Evolutionary conservation across 331 rosid species (phyloP).

Genomic region (Malus hybrid): DNA sequence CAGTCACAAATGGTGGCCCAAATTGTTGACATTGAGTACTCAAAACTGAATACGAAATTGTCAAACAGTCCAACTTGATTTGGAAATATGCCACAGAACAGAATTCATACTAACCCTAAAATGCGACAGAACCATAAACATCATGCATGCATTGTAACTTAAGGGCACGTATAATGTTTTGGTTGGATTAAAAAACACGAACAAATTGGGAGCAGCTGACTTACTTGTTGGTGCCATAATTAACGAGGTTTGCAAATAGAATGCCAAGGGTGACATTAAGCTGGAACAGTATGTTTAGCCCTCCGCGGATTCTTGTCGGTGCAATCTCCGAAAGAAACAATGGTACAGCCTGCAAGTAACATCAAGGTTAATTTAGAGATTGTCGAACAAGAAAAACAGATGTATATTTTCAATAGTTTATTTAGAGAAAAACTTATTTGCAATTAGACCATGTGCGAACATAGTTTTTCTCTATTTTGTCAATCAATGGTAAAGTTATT

Average conservation of each 20-base stretch:
- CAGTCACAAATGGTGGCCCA: background rate
- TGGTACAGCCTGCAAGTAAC: slow-evolving; percentile 65
- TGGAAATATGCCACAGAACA: background rate
- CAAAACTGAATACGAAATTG: background rate
- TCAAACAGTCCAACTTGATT: background rate
- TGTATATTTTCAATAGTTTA: background rate
- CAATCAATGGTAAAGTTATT: background rate
- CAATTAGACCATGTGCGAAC: background rate
- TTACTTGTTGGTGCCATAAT: slow-evolving; percentile 60
- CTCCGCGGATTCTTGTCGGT: slow-evolving; percentile 91
- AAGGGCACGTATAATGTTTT: background rate
- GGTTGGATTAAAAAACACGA: background rate
- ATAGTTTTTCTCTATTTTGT: background rate
- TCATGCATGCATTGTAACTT: background rate
- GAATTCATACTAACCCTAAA: background rate
- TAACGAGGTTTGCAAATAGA: slow-evolving; percentile 63
- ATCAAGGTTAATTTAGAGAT: background rate
- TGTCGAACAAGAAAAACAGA: background rate
- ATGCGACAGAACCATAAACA: background rate
- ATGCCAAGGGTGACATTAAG: slow-evolving; percentile 72
- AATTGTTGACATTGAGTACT: background rate
- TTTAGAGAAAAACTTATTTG: background rate
- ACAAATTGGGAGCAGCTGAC: slow-evolving; percentile 7
- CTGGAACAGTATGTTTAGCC: slow-evolving; percentile 72
- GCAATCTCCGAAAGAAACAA: slow-evolving; percentile 85